Conservation (phyloP, 1,284 basidiomycete genomes). For the Puccinia hordei region DNA sequence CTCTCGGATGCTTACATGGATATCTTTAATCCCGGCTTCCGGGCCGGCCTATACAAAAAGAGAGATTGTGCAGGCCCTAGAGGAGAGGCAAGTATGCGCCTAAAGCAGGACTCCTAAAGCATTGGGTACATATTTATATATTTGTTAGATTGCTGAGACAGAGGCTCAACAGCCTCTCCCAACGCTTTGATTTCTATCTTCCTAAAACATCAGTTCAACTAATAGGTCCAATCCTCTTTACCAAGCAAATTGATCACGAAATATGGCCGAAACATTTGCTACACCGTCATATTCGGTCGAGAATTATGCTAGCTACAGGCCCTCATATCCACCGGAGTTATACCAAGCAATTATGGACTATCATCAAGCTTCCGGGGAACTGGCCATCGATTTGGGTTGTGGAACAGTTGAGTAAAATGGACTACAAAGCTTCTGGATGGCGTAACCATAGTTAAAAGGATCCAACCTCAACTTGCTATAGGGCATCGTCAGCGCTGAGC, state of each 20-base stretch:
- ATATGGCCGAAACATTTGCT: slow-evolving; percentile 45
- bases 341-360: slow-evolving; percentile 41
- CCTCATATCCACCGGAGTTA: slow-evolving; percentile 32
- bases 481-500: slow-evolving; percentile 43
- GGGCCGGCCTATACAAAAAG: background rate
- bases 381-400: slow-evolving; percentile 47
- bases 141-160: background rate
- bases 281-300: slow-evolving; percentile 25
- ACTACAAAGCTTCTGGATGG: background rate
- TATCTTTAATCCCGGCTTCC: background rate
- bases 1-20: background rate
- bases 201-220: background rate
- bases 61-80: background rate
- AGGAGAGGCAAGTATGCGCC: background rate
- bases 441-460: background rate
- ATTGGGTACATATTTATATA: background rate
- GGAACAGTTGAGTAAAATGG: slow-evolving; percentile 37
- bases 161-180: background rate
- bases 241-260: background rate
- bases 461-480: background rate
- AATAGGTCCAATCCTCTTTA: background rate
- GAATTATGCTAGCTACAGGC: slow-evolving; percentile 37
- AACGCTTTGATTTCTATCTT: background rate
- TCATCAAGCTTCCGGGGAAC: slow-evolving; percentile 39
- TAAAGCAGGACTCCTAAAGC: background rate